Evolutionary conservation across 1,284 basidiomycete genomes (phyloP), one percentile per base, ranked within the genome.

Genomic region (Agaricales sp.): DNA sequence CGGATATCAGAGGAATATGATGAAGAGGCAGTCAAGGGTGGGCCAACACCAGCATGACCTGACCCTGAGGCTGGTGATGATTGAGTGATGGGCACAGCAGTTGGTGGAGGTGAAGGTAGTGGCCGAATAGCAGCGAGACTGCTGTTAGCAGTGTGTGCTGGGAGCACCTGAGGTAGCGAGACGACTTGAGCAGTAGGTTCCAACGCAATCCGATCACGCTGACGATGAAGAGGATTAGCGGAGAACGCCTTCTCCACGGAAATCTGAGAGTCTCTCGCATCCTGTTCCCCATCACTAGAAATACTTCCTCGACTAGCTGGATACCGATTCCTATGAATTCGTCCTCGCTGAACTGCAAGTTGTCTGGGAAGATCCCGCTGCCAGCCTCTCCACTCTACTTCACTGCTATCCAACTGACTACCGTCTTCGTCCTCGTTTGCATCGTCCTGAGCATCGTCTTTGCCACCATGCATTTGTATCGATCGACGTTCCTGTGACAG

Each of bases 301-400:
- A 8, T 41, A 16, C 39, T 41, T 4, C 39, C 39, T 11, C 8
- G 8, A 41, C 13, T 41, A 11, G 13, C 39, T 6, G 14, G 6
- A 14, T 30, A 30, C 6, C 6, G 14, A 14, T 30, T 30, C 26
- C 14, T 20, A 8, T 18, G 39, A 20, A n/a, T 6, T 20, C 18
- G 39, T 8, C 18, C 8, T 18, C 16, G 39, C 39, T 16, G 39
- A 16, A 41, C 39, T 8, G n/a, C 39, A 6, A 30, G 14, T 41
- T 41, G 39, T 41, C 39, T 41, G 8, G 4, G 6, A 4, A 41
- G 39, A 41, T 41, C 39, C 16, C 39, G 6, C 39, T 41, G 39
- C 39, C 39, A 41, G 39, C 39, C 39, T n/a, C 39, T n/a, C 39
- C 39, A 41, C 39, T 41, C 39, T 8, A 41, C 39, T 16, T 41